These are phyloP conservation scores for Rhodocollybia butyracea DNA, from an alignment of 768 basidiomycete genomes.

Conservation along the genomic window DNA sequence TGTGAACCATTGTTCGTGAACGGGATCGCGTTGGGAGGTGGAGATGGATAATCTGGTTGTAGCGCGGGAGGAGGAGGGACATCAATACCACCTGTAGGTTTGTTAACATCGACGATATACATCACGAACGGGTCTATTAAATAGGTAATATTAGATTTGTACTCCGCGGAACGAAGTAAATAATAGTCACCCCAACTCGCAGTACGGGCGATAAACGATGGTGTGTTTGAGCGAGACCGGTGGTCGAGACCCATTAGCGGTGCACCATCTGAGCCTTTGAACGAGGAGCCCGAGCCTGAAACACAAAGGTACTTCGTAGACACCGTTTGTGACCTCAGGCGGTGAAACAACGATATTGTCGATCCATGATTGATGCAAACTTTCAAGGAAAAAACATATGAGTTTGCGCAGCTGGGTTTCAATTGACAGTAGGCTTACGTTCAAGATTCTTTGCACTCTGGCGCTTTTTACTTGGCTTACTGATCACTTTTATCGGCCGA, in stretches of 20 bases:
- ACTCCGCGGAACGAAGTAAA: constrained; percentile 15
- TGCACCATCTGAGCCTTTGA: constrained; percentile 91
- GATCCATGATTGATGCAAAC: constrained; percentile 96
- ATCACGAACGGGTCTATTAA: constrained; percentile 84
- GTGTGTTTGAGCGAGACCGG: constrained; percentile 66
- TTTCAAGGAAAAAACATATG: constrained; percentile 26
- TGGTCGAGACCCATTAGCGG: constrained; percentile 79
- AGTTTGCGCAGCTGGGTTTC: constrained; percentile 31
- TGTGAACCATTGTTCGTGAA: constrained; percentile 81
- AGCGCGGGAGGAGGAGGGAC: constrained; percentile 78
- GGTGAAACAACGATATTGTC: constrained; percentile 92
- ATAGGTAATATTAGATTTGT: constrained; percentile 2
- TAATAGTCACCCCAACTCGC: constrained; percentile 76
- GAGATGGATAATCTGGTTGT: constrained; percentile 87
- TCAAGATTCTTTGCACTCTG: constrained; percentile 92
- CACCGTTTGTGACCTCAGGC: constrained; percentile 92
- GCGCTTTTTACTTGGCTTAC: constrained; percentile 96
- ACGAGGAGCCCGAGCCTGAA: constrained; percentile 87
- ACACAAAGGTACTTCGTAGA: constrained; percentile 96
- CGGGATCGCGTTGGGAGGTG: constrained; percentile 86
- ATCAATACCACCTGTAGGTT: constrained; percentile 74
- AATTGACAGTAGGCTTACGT: constrained; percentile 48
- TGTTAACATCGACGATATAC: constrained; percentile 94
- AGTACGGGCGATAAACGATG: constrained; percentile 86
- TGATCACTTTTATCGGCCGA: constrained; percentile 96